These are phyloP conservation scores for Skeletonema marinoi DNA, from an alignment of 108 stramenopile species.

Conservation along the genomic window DNA sequence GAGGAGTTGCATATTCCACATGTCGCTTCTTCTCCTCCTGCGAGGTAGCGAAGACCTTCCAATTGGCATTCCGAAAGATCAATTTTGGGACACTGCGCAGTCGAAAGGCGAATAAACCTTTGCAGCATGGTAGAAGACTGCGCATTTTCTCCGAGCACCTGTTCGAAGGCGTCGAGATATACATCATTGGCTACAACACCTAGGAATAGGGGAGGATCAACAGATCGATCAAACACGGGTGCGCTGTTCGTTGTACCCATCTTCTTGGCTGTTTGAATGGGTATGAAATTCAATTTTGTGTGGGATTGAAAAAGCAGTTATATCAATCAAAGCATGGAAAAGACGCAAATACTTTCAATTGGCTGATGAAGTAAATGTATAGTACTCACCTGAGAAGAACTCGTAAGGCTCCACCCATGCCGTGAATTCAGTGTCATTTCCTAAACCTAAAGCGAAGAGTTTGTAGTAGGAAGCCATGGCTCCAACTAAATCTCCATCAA, in stretches of 20 bases:
- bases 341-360: too few relatives aligned
- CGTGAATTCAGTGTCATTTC: slow-evolving; percentile 42
- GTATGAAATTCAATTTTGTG: not conserved
- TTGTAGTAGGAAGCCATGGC: slow-evolving; percentile 60
- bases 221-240: slow-evolving; percentile 57
- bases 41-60: slow-evolving; percentile 35
- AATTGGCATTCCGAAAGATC: slow-evolving; percentile 28
- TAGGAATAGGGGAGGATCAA: slow-evolving; percentile 23
- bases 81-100: slow-evolving; percentile 40
- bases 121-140: slow-evolving; percentile 30
- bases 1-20: slow-evolving; percentile 23
- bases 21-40: slow-evolving; percentile 26
- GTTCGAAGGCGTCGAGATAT: slow-evolving; percentile 29
- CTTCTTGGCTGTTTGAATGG: not conserved
- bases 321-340: not conserved
- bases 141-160: slow-evolving; percentile 23
- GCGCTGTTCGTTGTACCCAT: slow-evolving; percentile 64
- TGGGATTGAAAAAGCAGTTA: not conserved
- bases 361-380: too few relatives aligned
- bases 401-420: slow-evolving; percentile 71
- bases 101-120: slow-evolving; percentile 28
- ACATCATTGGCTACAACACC: slow-evolving; percentile 40
- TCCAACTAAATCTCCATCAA: slow-evolving; percentile 27
- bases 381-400: slow-evolving; percentile 14
- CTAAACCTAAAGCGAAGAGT: slow-evolving; percentile 62